Conservation (phyloP, 345 rosid genomes). For the Boechera stricta region DNA sequence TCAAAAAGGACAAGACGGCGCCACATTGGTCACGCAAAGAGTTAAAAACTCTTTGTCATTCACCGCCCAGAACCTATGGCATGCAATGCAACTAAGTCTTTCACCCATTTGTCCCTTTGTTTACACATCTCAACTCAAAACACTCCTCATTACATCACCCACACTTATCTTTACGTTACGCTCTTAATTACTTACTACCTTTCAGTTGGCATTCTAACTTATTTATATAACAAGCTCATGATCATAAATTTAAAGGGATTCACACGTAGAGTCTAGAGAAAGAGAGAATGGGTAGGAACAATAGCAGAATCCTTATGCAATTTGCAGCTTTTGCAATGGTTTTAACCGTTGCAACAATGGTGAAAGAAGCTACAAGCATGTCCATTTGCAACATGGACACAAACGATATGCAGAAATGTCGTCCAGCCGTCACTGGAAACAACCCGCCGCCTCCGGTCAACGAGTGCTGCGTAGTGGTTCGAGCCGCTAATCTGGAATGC, state of each 20-base stretch:
- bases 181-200: conserved; percentile 3
- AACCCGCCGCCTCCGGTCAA: conserved; percentile 53
- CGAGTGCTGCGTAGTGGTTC: conserved; percentile 53
- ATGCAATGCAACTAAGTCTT: conserved; percentile 27
- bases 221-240: conserved; percentile 21
- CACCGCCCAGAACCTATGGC: conserved; percentile 33
- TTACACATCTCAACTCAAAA: conserved; percentile 41
- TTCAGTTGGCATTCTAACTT: not conserved
- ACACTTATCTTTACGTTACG: conserved; percentile 28
- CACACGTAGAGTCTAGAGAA: conserved; percentile 3
- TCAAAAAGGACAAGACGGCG: not conserved
- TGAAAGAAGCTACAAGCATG: conserved; percentile 30
- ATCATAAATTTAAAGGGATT: not conserved
- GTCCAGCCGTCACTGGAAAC: conserved; percentile 55
- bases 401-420: conserved; percentile 47
- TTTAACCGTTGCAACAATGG: conserved; percentile 30
- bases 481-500: conserved; percentile 50
- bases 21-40: conserved; percentile 10
- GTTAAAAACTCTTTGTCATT: not conserved
- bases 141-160: conserved; percentile 28
- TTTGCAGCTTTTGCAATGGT: conserved; percentile 38
- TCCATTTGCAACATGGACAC: conserved; percentile 52
- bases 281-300: conserved; percentile 33
- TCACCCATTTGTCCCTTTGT: conserved; percentile 24
- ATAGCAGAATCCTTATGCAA: conserved; percentile 18